Percentiles rank a stretch among this genome's conserved stretches.
Evolutionary conservation across 768 basidiomycete genomes (phyloP).

Genomic region (Gyrodon lividus): DNA sequence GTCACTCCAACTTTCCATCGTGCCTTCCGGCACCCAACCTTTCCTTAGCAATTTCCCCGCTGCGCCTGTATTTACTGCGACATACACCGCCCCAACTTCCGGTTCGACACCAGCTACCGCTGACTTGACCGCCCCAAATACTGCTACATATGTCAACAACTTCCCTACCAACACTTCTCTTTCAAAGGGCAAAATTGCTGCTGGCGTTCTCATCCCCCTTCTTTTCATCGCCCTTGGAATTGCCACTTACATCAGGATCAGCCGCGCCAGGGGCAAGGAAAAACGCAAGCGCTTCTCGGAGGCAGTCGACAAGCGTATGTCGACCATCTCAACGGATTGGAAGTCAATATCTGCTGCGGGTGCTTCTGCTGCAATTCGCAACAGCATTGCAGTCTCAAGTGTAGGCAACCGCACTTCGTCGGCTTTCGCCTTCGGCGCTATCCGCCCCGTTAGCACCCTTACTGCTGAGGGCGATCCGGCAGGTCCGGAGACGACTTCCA

Average conservation of each 20-base stretch:
- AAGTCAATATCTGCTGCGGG: slow-evolving; percentile 67
- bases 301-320: slow-evolving; percentile 80
- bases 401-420: slow-evolving; percentile 40
- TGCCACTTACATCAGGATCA: slow-evolving; percentile 51
- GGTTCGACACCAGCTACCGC: slow-evolving; percentile 42
- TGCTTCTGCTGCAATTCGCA: slow-evolving; percentile 71
- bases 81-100: slow-evolving; percentile 45
- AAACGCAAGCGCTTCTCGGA: slow-evolving; percentile 62
- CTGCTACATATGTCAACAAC: slow-evolving; percentile 41
- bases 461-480: slow-evolving; percentile 42
- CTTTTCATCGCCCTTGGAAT: slow-evolving; percentile 49
- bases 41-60: slow-evolving; percentile 56
- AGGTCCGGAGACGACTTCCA: slow-evolving; percentile 36
- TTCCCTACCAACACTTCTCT: slow-evolving; percentile 35
- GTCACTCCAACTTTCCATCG: slow-evolving; percentile 59
- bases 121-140: slow-evolving; percentile 35
- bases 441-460: slow-evolving; percentile 46
- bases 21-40: slow-evolving; percentile 46
- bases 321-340: slow-evolving; percentile 77
- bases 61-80: slow-evolving; percentile 69
- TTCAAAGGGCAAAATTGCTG: slow-evolving; percentile 61
- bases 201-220: slow-evolving; percentile 59
- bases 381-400: slow-evolving; percentile 53
- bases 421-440: slow-evolving; percentile 56
- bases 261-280: slow-evolving; percentile 46